These are phyloP conservation scores for Puccinia coronata DNA, from an alignment of 1,284 basidiomycete species.

Conservation along the genomic window DNA sequence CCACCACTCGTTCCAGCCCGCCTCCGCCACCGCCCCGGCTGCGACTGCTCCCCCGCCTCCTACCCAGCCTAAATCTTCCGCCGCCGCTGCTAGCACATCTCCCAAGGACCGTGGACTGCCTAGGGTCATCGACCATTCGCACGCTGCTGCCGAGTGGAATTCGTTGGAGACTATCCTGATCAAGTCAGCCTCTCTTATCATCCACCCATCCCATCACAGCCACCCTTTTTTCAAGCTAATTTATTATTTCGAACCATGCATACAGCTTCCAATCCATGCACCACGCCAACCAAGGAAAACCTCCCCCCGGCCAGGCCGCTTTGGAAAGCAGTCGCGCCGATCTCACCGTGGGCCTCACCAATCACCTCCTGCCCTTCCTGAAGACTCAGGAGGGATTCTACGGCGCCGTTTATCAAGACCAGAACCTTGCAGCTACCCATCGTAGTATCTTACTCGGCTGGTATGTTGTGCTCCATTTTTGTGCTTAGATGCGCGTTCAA, in stretches of 20 bases:
- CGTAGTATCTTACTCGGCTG: slow-evolving; percentile 38
- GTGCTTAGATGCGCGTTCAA: neutral
- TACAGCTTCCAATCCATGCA: neutral
- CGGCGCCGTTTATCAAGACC: slow-evolving; percentile 32
- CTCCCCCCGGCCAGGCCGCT: slow-evolving; percentile 3
- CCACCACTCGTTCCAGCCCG: no score
- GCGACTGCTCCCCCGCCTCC: neutral
- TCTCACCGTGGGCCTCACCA: slow-evolving; percentile 22
- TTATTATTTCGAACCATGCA: no score
- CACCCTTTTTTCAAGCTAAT: no score
- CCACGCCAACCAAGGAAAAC: neutral
- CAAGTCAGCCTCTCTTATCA: neutral
- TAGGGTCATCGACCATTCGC: neutral
- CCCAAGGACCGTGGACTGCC: neutral
- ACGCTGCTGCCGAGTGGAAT: slow-evolving; percentile 24
- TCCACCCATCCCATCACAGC: no score
- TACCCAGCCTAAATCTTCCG: neutral
- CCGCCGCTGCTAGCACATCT: neutral
- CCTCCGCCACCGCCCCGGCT: no score
- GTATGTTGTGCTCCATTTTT: slow-evolving; percentile 7
- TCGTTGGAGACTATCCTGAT: neutral
- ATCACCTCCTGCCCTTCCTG: slow-evolving; percentile 32
- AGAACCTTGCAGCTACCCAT: slow-evolving; percentile 2
- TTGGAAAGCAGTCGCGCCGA: slow-evolving; percentile 1
- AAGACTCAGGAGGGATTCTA: slow-evolving; percentile 19